Evolutionary conservation across 495 filamentous ascomycete species (phyloP), one percentile per base, ranked within the genome.

Genomic region (Neurospora tetrasperma): DNA sequence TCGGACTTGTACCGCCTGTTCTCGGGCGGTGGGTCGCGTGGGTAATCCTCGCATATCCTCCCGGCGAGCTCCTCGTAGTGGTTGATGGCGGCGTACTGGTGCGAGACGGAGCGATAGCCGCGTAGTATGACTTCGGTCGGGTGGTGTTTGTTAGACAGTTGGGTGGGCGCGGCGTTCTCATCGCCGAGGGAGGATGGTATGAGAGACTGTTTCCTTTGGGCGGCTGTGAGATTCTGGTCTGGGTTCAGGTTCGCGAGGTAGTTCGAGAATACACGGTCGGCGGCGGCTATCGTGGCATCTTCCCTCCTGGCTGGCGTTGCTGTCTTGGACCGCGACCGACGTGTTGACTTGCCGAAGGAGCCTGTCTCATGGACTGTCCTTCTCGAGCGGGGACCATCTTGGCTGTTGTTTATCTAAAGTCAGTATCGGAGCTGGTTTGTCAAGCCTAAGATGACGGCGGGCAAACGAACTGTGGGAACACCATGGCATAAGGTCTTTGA

Each of bases 21-120:
- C 82, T 89, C 84, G 68, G 80, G 71, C 3, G 89, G 89, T 5
- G 90, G 86, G 35, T 90, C 88, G 72, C 94, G 89, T 5, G 92
- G 88, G 80, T 97, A 97, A 80, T 97, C 93, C 82, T 97, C 94
- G 80, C 92, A 95, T 78, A 97, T 94, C 72, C 89, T 82, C 44
- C 94, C 94, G 69, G 85, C 87, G 54, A 94, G 89, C 69, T 89
- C 86, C 84, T 97, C 94, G 80, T 90, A 97, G 78, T 91, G 90
- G 77, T 90, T 89, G 74, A 97, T 91, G 35, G 93, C 93, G 41
- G 93, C 92, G 85, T 93, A 97, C 82, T 96, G 92, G 39, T 87
- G 84, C 44, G 86, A 84, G 62, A 90, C 86, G 43, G 85, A 85
- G 42, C 89, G 87, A 81, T 93, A 97, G n/a, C 94, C 94, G 73